These are phyloP conservation scores for Claviceps paspali DNA, from an alignment of 2,329 filamentous ascomycete species.

Conservation along the genomic window DNA sequence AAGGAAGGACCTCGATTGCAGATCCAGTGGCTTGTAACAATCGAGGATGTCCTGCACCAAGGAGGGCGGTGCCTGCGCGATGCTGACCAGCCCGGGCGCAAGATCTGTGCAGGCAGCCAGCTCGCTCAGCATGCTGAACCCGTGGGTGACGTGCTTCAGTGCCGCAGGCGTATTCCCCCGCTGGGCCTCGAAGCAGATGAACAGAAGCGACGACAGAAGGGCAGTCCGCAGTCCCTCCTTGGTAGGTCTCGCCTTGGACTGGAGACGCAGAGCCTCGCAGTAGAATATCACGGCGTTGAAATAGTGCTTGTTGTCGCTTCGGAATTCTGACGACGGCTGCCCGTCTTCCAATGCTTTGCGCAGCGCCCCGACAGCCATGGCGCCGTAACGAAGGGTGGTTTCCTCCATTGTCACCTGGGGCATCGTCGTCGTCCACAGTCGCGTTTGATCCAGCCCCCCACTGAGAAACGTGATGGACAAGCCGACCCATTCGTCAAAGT, in stretches of 20 bases:
- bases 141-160: conserved; percentile 24
- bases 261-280: conserved; percentile 25
- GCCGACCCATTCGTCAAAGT: conserved; percentile 23
- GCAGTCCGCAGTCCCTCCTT: conserved; percentile 23
- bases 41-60: conserved; percentile 24
- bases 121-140: conserved; percentile 25
- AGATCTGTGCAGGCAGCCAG: conserved; percentile 20
- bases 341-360: conserved; percentile 18
- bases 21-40: conserved; percentile 23
- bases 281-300: conserved; percentile 25
- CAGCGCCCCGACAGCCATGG: conserved; percentile 25
- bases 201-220: conserved; percentile 23
- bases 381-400: conserved; percentile 21
- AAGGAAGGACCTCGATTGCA: conserved; percentile 24
- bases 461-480: conserved; percentile 21
- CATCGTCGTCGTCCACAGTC: conserved; percentile 25
- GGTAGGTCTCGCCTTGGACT: conserved; percentile 21
- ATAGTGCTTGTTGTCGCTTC: conserved; percentile 20
- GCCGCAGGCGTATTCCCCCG: conserved; percentile 24
- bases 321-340: conserved; percentile 9
- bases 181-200: conserved; percentile 26
- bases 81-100: conserved; percentile 21
- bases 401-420: conserved; percentile 24
- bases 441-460: conserved; percentile 18
- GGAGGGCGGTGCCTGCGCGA: conserved; percentile 21